A percentile compares a stretch with the other conserved stretches of the same genome.
These are phyloP conservation scores for Cutaneotrichosporon spelunceum DNA, from an alignment of 1,284 basidiomycete genomes.

Conservation along the genomic window DNA sequence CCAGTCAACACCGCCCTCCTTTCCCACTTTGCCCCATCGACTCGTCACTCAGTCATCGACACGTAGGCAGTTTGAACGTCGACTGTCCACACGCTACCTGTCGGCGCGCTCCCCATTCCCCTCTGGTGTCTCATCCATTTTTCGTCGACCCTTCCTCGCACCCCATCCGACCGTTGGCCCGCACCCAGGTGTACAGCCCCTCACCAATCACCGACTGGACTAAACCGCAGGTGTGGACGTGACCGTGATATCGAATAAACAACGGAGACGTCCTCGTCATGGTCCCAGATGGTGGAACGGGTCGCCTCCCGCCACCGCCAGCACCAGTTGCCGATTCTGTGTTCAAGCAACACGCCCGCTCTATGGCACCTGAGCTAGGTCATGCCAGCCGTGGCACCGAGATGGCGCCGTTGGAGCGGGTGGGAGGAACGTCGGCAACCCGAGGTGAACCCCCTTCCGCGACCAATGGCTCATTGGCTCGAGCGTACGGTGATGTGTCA, in stretches of 20 bases:
- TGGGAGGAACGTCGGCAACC: background rate
- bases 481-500: constrained; percentile 6
- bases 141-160: constrained; percentile 6
- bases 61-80: background rate
- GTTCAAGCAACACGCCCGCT: background rate
- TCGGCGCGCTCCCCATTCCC: background rate
- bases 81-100: background rate
- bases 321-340: background rate
- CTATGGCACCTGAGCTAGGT: background rate
- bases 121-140: background rate
- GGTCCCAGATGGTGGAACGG: constrained; percentile 8
- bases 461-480: background rate
- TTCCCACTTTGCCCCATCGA: background rate
- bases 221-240: background rate
- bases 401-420: background rate
- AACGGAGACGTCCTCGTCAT: constrained; percentile 6
- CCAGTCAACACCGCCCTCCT: background rate
- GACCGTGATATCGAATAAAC: background rate
- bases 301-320: constrained; percentile 1
- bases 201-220: background rate
- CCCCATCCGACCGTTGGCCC: background rate
- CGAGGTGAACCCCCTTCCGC: background rate
- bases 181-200: background rate
- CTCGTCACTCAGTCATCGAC: background rate
- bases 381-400: background rate